phyloP scores from a whole-genome alignment of 2,329 filamentous ascomycete species.

The Fusarium sp. region DNA sequence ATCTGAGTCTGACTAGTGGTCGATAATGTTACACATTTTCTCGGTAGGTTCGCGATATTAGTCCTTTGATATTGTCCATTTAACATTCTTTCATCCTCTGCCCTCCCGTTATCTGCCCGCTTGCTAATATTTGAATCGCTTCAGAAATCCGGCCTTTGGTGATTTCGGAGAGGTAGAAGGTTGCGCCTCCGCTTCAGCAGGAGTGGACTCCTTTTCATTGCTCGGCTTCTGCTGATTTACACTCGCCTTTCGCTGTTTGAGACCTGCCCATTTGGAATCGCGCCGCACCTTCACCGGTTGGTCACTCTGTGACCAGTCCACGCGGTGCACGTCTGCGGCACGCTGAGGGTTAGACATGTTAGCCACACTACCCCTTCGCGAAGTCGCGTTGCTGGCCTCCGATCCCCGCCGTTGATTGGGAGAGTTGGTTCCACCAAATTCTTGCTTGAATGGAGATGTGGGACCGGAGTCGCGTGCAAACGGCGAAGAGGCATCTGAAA shows the following conservation, averaged over 20 bases:
- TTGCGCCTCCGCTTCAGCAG: constrained; percentile 13
- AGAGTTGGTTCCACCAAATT: constrained; percentile 31
- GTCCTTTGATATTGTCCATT: constrained; percentile 12
- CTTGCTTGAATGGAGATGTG: constrained; percentile 36
- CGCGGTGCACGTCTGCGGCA: constrained; percentile 56
- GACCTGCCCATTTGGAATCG: constrained; percentile 64
- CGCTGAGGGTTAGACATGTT: constrained; percentile 37
- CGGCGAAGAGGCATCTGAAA: constrained; percentile 36
- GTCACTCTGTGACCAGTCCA: constrained; percentile 74
- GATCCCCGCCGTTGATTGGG: constrained; percentile 36
- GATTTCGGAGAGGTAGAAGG: constrained; percentile 50
- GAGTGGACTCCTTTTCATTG: constrained; percentile 38
- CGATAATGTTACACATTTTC: constrained; percentile 33
- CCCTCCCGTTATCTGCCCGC: background rate
- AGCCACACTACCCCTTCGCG: constrained; percentile 38
- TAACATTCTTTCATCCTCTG: background rate
- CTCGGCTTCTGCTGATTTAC: constrained; percentile 48
- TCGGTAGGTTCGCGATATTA: constrained; percentile 36
- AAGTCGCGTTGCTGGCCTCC: constrained; percentile 31
- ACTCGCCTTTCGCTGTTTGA: constrained; percentile 61
- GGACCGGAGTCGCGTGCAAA: constrained; percentile 36
- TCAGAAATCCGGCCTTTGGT: constrained; percentile 59
- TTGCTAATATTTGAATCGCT: constrained; percentile 61
- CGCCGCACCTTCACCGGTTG: constrained; percentile 57
- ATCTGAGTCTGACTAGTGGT: constrained; percentile 27